Percentiles rank a stretch among this genome's conserved stretches.
These are phyloP conservation scores for Cutaneotrichosporon arboriforme DNA, from an alignment of 1,284 basidiomycete genomes.

Conservation along the genomic window DNA sequence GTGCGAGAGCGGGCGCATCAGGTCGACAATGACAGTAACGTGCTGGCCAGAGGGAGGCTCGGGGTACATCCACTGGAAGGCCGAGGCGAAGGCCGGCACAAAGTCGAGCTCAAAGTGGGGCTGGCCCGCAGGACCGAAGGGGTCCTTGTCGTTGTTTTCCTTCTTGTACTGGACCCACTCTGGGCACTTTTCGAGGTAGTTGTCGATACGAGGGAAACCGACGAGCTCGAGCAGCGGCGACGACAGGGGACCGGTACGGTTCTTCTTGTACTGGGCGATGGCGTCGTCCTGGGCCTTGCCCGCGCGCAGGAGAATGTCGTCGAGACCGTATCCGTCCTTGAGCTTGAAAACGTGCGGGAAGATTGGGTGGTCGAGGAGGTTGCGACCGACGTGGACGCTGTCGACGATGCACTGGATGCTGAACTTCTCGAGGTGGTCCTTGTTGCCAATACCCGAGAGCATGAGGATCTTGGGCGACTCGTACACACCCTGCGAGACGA, in stretches of 20 bases:
- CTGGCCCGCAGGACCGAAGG: constrained; percentile 15
- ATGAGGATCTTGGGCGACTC: constrained; percentile 14
- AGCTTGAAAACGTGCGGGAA: constrained; percentile 18
- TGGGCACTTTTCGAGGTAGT: constrained; percentile 5
- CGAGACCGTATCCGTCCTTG: constrained; percentile 16
- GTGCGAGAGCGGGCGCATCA: constrained; percentile 13
- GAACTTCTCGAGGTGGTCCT: constrained; percentile 7
- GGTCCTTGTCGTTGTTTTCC: constrained; percentile 12
- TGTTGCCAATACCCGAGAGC: constrained; percentile 13
- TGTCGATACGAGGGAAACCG: constrained; percentile 15
- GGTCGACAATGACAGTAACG: constrained; percentile 15
- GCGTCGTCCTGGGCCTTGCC: constrained; percentile 2
- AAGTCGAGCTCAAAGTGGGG: constrained; percentile 18
- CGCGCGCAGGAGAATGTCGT: constrained; percentile 10
- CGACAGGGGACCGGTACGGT: constrained; percentile 2
- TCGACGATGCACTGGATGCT: constrained; percentile 18
- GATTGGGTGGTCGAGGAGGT: constrained; percentile 61
- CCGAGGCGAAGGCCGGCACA: constrained; percentile 10
- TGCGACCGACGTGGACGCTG: constrained; percentile 63
- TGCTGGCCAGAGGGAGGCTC: constrained; percentile 8
- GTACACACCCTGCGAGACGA: constrained; percentile 14
- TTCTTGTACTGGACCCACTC: constrained; percentile 14
- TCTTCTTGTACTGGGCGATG: constrained; percentile 7
- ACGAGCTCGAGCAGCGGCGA: constrained; percentile 14
- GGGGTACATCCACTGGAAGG: constrained; percentile 17